Evolutionary conservation across 331 rosid genomes (phyloP).

Genomic region (Malus hybrid): DNA sequence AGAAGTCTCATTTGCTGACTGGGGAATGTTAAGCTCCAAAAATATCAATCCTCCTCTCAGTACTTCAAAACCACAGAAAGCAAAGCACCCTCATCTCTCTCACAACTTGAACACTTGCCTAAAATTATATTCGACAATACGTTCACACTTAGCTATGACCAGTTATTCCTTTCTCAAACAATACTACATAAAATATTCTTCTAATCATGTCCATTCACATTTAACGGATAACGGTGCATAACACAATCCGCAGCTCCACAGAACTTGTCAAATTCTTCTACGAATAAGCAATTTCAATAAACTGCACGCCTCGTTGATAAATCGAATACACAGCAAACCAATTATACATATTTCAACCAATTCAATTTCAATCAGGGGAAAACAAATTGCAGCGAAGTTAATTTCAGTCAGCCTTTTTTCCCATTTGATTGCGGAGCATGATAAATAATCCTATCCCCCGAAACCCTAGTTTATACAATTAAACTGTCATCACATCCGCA

Average conservation of each 20-base stretch:
- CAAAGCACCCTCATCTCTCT: not conserved
- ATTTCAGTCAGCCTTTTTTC: not conserved
- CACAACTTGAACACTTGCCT: not conserved
- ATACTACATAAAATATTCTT: not conserved
- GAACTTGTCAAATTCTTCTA: too few species aligned
- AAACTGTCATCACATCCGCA: not conserved
- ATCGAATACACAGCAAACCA: too few species aligned
- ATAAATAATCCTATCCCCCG: not conserved
- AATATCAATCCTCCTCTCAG: not conserved
- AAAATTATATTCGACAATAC: not conserved
- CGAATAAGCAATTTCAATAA: too few species aligned
- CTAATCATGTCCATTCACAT: too few species aligned
- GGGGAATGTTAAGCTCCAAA: not conserved
- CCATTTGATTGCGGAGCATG: not conserved
- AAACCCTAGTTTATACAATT: constrained; percentile 27
- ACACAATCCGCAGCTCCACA: too few species aligned
- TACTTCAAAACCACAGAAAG: too few species aligned
- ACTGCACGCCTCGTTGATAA: too few species aligned
- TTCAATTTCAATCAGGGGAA: not conserved
- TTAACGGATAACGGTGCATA: too few species aligned
- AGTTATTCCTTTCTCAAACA: not conserved
- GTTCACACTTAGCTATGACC: not conserved
- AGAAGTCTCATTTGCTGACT: not conserved
- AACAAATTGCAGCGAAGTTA: not conserved
- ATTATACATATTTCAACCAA: not conserved